These are phyloP conservation scores for Royoungia palumana DNA, from an alignment of 768 basidiomycete species.

Conservation along the genomic window DNA sequence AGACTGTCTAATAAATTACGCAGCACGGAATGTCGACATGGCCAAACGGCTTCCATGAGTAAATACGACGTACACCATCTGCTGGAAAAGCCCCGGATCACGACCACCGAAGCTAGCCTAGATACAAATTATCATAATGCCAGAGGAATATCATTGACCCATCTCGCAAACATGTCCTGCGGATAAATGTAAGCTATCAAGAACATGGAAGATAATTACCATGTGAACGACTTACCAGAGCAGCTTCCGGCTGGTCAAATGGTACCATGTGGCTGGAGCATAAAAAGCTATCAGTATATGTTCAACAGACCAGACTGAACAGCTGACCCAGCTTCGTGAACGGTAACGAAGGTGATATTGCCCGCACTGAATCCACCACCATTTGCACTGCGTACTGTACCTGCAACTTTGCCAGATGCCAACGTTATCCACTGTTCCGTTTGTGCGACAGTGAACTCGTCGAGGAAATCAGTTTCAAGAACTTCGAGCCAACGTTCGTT, in stretches of 20 bases:
- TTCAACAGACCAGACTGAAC: neutral
- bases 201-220: neutral
- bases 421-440: constrained; percentile 56
- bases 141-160: constrained; percentile 55
- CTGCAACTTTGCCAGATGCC: constrained; percentile 52
- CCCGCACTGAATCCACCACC: constrained; percentile 64
- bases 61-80: too few relatives aligned
- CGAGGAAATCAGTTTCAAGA: constrained; percentile 58
- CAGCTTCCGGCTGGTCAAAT: constrained; percentile 84
- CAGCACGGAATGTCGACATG: too few relatives aligned
- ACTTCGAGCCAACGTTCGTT: constrained; percentile 73
- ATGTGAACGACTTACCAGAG: constrained; percentile 50
- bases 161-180: constrained; percentile 59
- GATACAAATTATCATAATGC: constrained; percentile 7
- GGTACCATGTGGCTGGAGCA: constrained; percentile 80
- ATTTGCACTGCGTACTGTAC: constrained; percentile 69
- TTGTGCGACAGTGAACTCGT: constrained; percentile 52
- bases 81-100: neutral
- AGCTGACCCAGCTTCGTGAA: constrained; percentile 77
- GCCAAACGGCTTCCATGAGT: too few relatives aligned
- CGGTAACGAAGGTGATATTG: constrained; percentile 79
- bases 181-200: neutral
- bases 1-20: too few relatives aligned
- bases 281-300: constrained; percentile 4
- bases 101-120: neutral